These are phyloP conservation scores for Crinitomyces ghanaensis DNA, from an alignment of 805 yeast genomes.

Conservation along the genomic window DNA sequence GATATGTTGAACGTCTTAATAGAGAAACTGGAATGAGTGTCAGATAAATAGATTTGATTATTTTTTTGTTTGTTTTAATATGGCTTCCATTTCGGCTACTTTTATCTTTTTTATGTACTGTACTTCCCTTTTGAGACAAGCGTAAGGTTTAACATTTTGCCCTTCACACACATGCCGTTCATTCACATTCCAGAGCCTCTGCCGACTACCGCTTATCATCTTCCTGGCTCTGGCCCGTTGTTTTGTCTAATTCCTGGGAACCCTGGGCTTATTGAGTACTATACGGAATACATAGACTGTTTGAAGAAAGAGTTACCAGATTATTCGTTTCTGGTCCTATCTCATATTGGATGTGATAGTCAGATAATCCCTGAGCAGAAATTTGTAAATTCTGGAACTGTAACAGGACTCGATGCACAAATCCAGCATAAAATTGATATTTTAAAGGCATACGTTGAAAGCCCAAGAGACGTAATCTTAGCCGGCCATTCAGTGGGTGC, in stretches of 20 bases:
- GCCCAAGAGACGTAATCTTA: conserved; percentile 31
- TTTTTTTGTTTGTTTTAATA: neutral
- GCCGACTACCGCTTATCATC: conserved; percentile 4
- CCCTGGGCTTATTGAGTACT: conserved; percentile 62
- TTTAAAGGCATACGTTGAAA: conserved; percentile 27
- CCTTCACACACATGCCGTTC: conserved; percentile 1
- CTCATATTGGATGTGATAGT: conserved; percentile 49
- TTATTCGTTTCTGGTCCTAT: conserved; percentile 45
- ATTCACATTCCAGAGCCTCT: conserved; percentile 1
- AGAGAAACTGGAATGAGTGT: too few relatives aligned
- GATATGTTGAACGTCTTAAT: neutral
- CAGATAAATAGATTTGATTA: neutral
- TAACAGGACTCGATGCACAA: conserved; percentile 37
- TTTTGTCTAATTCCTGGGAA: conserved; percentile 63
- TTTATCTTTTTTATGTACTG: too few relatives aligned
- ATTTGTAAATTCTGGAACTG: too few relatives aligned
- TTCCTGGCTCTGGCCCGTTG: conserved; percentile 25
- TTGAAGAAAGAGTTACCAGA: conserved; percentile 33
- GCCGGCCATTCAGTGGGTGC: conserved; percentile 68
- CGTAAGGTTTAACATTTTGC: neutral
- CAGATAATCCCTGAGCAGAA: conserved; percentile 6
- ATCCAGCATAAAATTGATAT: conserved; percentile 44
- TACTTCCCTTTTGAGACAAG: too few relatives aligned
- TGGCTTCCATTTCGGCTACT: too few relatives aligned
- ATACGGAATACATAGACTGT: conserved; percentile 39